Base-by-base conservation (phyloP, 164 flowering plant genomes). In the Warburgia ugandensis region DNA sequence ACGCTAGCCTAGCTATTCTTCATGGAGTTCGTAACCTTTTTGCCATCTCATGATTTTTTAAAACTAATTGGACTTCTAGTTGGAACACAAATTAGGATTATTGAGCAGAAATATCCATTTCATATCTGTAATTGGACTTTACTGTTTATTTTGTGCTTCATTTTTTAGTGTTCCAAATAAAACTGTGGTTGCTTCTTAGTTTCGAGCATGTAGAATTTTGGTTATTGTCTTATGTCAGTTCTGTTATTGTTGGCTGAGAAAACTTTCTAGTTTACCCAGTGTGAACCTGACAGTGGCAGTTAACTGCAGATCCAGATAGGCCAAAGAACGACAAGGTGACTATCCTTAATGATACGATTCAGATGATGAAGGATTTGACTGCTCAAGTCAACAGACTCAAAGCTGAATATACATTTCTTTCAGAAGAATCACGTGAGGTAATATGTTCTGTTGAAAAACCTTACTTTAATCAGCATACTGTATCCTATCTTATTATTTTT, bases 301-400 rank as follows among this genome's bases (percentile, higher is more conserved):
- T 48, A 44, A 56, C 39, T 43, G 36, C 82, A 92, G 99, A 92
- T 63, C 87, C 97, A 37, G 95, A 84, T 55, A 75, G 99, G 67
- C 95, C 97, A 35, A 92, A 86, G 65, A 86, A 88, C 69, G 96
- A 87, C 72, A 92, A 88, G 63, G 94, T 78, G 44, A 82, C 95
- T 37, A 92, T 92, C 55, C 70, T 92, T n/a, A 46, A 62, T 25
- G 97, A 88, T 69, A 77, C 99, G 31, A 60, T 88, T 50, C 96
- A 81, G 64, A 39, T 84, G 72, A 67, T 88, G 53, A 92, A 82
- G 72, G 99, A 92, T 47, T 70, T 88, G 69, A 76, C 85, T 52
- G 67, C 91, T 53, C 78, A 92, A 70, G 90, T 92, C 6, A 63
- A 74, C 68, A 81, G 71, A 64, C 75, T 92, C 17, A 86, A 88